Conservation (phyloP, 2,329 filamentous ascomycete species). For the Gaeumannomyces tritici region DNA sequence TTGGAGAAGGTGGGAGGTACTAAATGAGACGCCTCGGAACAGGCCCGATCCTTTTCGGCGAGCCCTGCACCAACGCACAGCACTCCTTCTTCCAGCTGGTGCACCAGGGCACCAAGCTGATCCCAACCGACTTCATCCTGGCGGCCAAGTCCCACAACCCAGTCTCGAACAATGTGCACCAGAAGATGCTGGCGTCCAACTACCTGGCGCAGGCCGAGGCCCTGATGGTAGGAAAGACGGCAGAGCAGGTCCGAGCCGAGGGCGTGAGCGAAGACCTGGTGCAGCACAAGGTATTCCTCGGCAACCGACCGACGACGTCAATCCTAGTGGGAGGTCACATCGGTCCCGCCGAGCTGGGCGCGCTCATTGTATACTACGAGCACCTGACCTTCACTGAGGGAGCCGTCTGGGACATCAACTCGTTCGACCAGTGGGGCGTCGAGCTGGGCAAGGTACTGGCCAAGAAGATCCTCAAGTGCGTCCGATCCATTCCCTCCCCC, state of each 20-base stretch:
- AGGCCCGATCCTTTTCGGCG: conserved; percentile 87
- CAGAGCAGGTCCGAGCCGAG: conserved; percentile 69
- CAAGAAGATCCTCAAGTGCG: conserved; percentile 66
- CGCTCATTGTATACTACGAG: conserved; percentile 97
- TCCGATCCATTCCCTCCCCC: not conserved
- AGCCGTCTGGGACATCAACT: conserved; percentile 98
- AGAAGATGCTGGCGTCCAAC: conserved; percentile 91
- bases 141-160: conserved; percentile 97
- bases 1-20: too few species aligned
- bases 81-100: conserved; percentile 99
- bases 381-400: conserved; percentile 97
- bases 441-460: conserved; percentile 94
- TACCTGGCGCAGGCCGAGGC: conserved; percentile 86
- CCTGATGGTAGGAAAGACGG: conserved; percentile 83
- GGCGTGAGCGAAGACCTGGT: conserved; percentile 62
- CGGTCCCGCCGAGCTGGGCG: conserved; percentile 85
- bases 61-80: conserved; percentile 97
- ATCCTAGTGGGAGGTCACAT: conserved; percentile 87
- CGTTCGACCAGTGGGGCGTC: conserved; percentile 98
- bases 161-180: conserved; percentile 82
- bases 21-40: not conserved
- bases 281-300: conserved; percentile 98
- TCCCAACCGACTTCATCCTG: conserved; percentile 95
- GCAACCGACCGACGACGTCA: conserved; percentile 92
- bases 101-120: conserved; percentile 98